Conservation (phyloP, 495 filamentous ascomycete species). For the Parmelia sp. region DNA sequence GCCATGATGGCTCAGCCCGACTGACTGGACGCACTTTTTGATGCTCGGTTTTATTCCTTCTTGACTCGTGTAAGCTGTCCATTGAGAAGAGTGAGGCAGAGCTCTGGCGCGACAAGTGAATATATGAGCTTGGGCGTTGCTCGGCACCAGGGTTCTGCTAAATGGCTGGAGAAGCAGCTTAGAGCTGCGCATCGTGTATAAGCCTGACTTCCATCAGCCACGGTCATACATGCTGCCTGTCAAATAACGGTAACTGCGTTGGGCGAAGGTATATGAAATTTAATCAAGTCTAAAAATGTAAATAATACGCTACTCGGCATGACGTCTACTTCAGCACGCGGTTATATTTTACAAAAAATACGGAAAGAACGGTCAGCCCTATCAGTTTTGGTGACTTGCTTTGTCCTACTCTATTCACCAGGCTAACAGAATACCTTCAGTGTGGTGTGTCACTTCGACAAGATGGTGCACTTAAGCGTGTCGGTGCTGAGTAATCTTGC, state of each 20-base stretch:
- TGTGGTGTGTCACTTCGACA: too few species aligned
- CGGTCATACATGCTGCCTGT: not conserved
- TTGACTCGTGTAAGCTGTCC: not conserved
- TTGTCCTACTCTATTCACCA: too few species aligned
- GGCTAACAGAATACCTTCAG: too few species aligned
- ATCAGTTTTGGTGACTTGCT: not conserved
- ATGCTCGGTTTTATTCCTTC: not conserved
- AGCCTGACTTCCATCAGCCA: slow-evolving; percentile 5
- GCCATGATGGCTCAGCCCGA: not conserved
- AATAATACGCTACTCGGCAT: slow-evolving; percentile 3
- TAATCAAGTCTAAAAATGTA: not conserved
- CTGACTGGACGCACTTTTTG: not conserved
- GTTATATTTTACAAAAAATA: not conserved
- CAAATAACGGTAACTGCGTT: not conserved
- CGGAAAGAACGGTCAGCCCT: not conserved
- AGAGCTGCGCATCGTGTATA: slow-evolving; percentile 27
- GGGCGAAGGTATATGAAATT: not conserved
- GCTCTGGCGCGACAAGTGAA: slow-evolving; percentile 1
- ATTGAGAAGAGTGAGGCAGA: not conserved
- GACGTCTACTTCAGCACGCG: not conserved
- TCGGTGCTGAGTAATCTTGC: not conserved
- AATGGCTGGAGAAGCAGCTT: slow-evolving; percentile 26
- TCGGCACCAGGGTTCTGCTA: slow-evolving; percentile 18
- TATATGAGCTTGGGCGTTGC: slow-evolving; percentile 9
- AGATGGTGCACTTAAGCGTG: not conserved